These are phyloP conservation scores for Iberis pinnata DNA, from an alignment of 345 rosid species.

Conservation along the genomic window DNA sequence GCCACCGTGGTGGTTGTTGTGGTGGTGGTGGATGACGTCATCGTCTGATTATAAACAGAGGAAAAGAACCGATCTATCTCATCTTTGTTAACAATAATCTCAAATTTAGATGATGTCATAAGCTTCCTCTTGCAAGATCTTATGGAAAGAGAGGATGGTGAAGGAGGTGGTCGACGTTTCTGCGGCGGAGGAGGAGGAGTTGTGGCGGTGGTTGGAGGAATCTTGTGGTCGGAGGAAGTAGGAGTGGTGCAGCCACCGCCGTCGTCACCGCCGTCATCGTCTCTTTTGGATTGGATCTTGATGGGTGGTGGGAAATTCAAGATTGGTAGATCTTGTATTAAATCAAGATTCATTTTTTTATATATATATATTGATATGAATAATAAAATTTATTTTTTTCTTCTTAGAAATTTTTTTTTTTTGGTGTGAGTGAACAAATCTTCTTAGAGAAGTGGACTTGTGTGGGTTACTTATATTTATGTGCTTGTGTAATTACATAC, in stretches of 20 bases:
- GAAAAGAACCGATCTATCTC: constrained; percentile 28
- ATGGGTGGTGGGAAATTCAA: constrained; percentile 29
- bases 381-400: not conserved
- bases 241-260: constrained; percentile 32
- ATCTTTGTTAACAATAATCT: constrained; percentile 27
- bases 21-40: constrained; percentile 11
- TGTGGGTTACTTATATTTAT: constrained; percentile 25
- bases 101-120: constrained; percentile 24
- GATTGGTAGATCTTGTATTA: constrained; percentile 27
- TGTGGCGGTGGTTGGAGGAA: constrained; percentile 27
- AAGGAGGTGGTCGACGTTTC: constrained; percentile 20
- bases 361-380: not conserved
- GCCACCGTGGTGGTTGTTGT: constrained; percentile 5
- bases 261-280: constrained; percentile 2
- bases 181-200: constrained; percentile 35
- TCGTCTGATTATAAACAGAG: constrained; percentile 21
- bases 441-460: constrained; percentile 34
- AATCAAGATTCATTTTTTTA: constrained; percentile 26
- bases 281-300: constrained; percentile 25
- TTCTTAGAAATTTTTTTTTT: constrained; percentile 13
- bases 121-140: constrained; percentile 34
- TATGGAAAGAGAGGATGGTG: constrained; percentile 11
- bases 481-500: constrained; percentile 30
- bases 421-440: constrained; percentile 28
- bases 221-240: constrained; percentile 31